Evolutionary conservation across 306 rosid genomes (phyloP).

Genomic region (Rubus parviflorus): DNA sequence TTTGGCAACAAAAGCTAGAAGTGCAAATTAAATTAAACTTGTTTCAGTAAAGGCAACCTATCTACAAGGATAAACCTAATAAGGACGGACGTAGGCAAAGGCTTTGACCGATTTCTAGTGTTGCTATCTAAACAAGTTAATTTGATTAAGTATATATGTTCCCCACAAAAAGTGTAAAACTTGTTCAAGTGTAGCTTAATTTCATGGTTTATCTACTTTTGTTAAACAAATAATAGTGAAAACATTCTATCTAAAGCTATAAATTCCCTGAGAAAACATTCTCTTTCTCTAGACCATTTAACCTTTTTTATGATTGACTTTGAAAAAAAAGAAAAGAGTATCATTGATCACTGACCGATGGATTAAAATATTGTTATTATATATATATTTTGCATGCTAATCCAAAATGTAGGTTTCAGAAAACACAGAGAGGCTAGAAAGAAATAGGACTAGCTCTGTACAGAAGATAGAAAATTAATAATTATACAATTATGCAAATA

Average conservation of each 20-base stretch:
- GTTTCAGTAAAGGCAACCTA: too few relatives aligned
- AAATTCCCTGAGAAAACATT: not conserved
- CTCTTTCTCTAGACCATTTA: not conserved
- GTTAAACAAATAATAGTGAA: not conserved
- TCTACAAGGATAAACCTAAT: too few relatives aligned
- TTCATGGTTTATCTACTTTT: not conserved
- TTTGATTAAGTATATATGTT: not conserved
- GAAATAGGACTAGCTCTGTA: not conserved
- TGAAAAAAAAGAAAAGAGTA: not conserved
- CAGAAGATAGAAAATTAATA: slow-evolving; percentile 41
- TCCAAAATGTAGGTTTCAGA: slow-evolving; percentile 3
- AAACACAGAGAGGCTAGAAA: slow-evolving; percentile 1
- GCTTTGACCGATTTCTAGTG: too few relatives aligned
- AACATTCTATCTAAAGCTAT: not conserved
- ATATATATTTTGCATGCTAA: not conserved
- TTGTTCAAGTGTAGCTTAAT: not conserved
- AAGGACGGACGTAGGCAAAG: too few relatives aligned
- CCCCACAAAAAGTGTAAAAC: not conserved
- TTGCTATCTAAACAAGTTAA: too few relatives aligned
- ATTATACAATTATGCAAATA: slow-evolving; percentile 60
- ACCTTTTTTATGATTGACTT: not conserved
- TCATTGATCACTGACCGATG: not conserved
- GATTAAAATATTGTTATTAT: not conserved
- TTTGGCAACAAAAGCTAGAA: not conserved
- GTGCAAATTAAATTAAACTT: too few relatives aligned